Base-by-base conservation (phyloP, 257 asterid species). In the Rauvolfia tetraphylla region DNA sequence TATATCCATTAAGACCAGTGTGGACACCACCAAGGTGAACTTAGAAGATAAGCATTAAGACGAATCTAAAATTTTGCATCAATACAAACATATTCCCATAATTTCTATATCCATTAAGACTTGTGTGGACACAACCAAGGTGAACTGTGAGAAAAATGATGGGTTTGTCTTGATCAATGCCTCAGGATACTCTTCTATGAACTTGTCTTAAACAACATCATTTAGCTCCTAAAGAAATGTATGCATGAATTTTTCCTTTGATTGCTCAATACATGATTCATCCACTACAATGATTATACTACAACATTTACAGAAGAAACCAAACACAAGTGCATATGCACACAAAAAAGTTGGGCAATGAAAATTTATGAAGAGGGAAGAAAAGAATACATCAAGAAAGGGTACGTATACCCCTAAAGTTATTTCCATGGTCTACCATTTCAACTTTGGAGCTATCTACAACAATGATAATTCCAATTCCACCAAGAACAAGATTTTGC, bases 391-490 rank as follows among this genome's bases (percentile, higher is more conserved):
- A 29, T 29, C 22, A 7, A 63, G 31, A 54, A 11, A 48, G 49
- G 59, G 31, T 22, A 39, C 27, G 53, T 81, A 72, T 89, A 95
- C 99, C 97, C 92, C 93, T 81, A 79, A 87, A 95, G 81, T 93
- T 95, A 82, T 93, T 91, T 62, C 98, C 99, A 68, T 93, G 93
- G 85, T 95, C 99, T 39, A 97, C 96, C 57, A 82, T 83, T 85
- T 95, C 95, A 73, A 95, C 97, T 85, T 95, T 93, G 44, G 91
- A 87, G 77, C 98, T 98, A 88, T 95, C 99, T 63, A 95, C 93
- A 75, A 93, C 90, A 58, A 98, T 93, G 73, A 95, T 90, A 75
- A 97, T 90, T 78, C 99, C 99, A 81, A 95, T 86, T 65, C 99
- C 99, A 68, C 99, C 99, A 68, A 95, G 98, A 46, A 93, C 99